A percentile compares a stretch with the other conserved stretches of the same genome.
phyloP scores from a whole-genome alignment of 768 basidiomycete species.

The Nevesoporus exiguus region DNA sequence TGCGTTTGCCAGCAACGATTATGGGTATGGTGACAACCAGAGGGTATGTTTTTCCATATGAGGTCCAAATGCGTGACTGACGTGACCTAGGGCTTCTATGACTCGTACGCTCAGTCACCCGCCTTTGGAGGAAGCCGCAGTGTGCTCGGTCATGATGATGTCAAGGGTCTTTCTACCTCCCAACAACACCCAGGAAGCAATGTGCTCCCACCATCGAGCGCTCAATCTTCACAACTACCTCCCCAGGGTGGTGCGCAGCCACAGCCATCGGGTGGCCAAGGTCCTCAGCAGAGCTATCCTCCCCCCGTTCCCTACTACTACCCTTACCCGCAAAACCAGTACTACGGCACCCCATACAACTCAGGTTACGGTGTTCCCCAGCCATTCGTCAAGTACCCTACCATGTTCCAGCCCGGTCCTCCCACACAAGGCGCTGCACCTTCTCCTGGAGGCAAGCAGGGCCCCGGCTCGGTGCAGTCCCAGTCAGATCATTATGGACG shows the following conservation, averaged over 20 bases:
- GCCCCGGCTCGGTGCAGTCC: constrained; percentile 48
- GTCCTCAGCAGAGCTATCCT: constrained; percentile 62
- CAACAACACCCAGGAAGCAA: constrained; percentile 54
- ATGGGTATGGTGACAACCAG: constrained; percentile 64
- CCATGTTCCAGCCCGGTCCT: constrained; percentile 71
- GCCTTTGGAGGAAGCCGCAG: constrained; percentile 59
- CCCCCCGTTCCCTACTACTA: constrained; percentile 60
- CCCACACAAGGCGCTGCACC: constrained; percentile 65
- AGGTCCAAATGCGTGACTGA: constrained; percentile 4
- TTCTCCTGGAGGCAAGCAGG: constrained; percentile 65
- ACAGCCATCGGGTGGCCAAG: constrained; percentile 58
- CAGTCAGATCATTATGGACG: constrained; percentile 62
- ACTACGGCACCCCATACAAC: constrained; percentile 69
- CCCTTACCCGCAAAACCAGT: constrained; percentile 74
- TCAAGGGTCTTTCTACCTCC: constrained; percentile 61
- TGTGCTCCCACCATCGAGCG: constrained; percentile 49
- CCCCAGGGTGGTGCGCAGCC: constrained; percentile 49
- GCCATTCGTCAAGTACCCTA: constrained; percentile 72
- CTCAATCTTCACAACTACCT: constrained; percentile 52
- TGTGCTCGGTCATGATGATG: constrained; percentile 69
- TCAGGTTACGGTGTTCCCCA: constrained; percentile 56
- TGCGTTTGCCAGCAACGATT: constrained; percentile 62
- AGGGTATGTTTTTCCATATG: constrained; percentile 44
- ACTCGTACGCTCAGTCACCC: constrained; percentile 63
- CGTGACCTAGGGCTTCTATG: constrained; percentile 65